Percentiles rank a stretch among this genome's conserved stretches.
Evolutionary conservation across 2,329 filamentous ascomycete species (phyloP).

Genomic region (Pseudogymnoascus sp.): DNA sequence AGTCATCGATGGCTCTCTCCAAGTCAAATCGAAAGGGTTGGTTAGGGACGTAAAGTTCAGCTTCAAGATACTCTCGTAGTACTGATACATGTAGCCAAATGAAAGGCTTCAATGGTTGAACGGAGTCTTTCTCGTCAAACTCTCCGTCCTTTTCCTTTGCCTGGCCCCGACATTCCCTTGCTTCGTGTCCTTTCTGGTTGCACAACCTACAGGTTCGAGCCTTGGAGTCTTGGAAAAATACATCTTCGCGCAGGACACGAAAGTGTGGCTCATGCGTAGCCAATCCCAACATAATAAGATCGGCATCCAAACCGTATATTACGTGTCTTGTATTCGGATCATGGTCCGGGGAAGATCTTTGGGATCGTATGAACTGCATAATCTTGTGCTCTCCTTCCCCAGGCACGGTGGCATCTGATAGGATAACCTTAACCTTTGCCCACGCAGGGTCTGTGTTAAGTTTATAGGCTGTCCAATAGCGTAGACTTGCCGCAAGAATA

Average conservation of each 20-base stretch:
- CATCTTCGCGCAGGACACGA: conserved; percentile 90
- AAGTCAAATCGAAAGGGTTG: conserved; percentile 87
- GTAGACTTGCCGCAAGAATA: conserved; percentile 78
- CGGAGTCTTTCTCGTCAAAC: conserved; percentile 73
- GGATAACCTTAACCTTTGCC: conserved; percentile 95
- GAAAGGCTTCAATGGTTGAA: conserved; percentile 73
- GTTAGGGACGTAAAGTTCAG: conserved; percentile 76
- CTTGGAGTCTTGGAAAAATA: conserved; percentile 86
- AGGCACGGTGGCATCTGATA: conserved; percentile 94
- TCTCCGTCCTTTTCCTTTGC: conserved; percentile 72
- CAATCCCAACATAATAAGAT: conserved; percentile 96
- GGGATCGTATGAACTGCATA: conserved; percentile 95
- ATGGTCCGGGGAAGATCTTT: conserved; percentile 82
- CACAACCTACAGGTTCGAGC: conserved; percentile 79
- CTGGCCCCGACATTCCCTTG: conserved; percentile 74
- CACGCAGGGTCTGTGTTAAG: conserved; percentile 93
- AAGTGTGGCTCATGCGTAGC: conserved; percentile 98
- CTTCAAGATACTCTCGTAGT: conserved; percentile 84
- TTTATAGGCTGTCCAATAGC: conserved; percentile 98
- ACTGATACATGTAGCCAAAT: conserved; percentile 96
- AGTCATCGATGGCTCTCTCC: conserved; percentile 90
- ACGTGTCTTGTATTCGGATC: conserved; percentile 96
- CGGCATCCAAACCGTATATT: conserved; percentile 95
- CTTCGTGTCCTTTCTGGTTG: conserved; percentile 86
- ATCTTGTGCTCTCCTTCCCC: conserved; percentile 99